phyloP scores from a whole-genome alignment of 1,284 basidiomycete genomes.

The Inonotus obliquus region DNA sequence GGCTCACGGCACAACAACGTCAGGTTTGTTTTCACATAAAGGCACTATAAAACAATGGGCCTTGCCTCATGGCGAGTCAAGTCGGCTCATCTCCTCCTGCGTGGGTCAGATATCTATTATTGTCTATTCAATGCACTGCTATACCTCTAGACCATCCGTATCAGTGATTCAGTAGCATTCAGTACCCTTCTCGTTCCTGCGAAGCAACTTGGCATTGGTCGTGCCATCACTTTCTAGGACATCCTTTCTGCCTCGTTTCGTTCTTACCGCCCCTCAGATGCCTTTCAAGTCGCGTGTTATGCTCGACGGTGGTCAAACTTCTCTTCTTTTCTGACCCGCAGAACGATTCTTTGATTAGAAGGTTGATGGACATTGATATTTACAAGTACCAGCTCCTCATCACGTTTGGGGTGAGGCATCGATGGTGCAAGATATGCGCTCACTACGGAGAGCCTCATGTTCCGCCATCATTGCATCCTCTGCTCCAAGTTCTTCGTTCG shows the following conservation, averaged over 20 bases:
- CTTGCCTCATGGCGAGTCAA: not conserved
- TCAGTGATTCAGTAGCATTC: no score
- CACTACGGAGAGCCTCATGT: not conserved
- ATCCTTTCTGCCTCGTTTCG: slow-evolving; percentile 4
- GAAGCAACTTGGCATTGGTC: not conserved
- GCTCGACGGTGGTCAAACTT: not conserved
- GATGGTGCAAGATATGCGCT: not conserved
- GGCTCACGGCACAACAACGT: slow-evolving; percentile 9
- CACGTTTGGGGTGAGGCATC: not conserved
- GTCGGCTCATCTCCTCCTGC: not conserved
- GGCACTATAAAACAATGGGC: not conserved
- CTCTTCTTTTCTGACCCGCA: not conserved
- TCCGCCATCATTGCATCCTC: not conserved
- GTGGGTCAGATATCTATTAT: not conserved
- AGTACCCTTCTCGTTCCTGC: not conserved
- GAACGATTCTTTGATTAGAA: not conserved
- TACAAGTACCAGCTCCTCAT: not conserved
- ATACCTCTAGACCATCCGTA: not conserved
- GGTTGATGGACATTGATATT: not conserved
- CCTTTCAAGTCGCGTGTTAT: not conserved
- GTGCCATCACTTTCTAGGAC: slow-evolving; percentile 2
- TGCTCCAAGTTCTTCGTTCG: not conserved
- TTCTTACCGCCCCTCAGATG: not conserved
- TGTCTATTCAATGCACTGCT: not conserved
- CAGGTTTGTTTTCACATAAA: not conserved